Base-by-base conservation (phyloP, 768 basidiomycete genomes). In the Lactarius evosmus region DNA sequence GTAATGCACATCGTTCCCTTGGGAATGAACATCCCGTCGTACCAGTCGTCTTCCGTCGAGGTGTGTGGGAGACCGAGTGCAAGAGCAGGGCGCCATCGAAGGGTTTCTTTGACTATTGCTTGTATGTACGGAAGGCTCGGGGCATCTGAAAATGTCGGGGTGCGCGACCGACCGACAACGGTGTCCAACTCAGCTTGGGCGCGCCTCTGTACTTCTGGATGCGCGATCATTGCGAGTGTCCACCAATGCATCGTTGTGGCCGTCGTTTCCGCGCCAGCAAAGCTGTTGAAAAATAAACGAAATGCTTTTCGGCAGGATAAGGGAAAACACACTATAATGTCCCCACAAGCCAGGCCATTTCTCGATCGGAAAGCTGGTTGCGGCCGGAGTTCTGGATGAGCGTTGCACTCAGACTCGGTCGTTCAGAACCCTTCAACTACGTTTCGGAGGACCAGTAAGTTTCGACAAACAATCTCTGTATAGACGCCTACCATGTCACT, bases 11-110 rank as follows among this genome's bases (percentile, higher is more conserved):
- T 3, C 9, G 41, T 44, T 44, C 41, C 41, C n/a, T 44, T 44
- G 41, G 41, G 41, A n/a, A 44, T 22, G 41, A 44, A 44, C 22
- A 46, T 46, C 38, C 38, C 38, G 16, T 40, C 22, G 22, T 46
- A 46, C 46, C 22, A 46, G 16, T 74, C 71, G 56, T 75, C 74
- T 57, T 62, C 56, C 66, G 66, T 52, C 58, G 57, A 16, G n/a
- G 22, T 50, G 36, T 27, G 54, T n/a, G 50, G 34, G 22, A 57
- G 9, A 9, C 27, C 29, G 11, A 55, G 58, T 14, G 32, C 25
- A 2, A 61, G 25, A 8, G 16, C 29, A 8, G 19, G 36, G n/a
- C 50, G 61, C 22, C 22, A 25, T 25, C 22, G 11, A 25, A 25
- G 22, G 22, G 25, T 5, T 22, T 46, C 22, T 46, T 46, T 46